Base-by-base conservation (phyloP, 352 stramenopile species). In the Plasmopara muralis region DNA sequence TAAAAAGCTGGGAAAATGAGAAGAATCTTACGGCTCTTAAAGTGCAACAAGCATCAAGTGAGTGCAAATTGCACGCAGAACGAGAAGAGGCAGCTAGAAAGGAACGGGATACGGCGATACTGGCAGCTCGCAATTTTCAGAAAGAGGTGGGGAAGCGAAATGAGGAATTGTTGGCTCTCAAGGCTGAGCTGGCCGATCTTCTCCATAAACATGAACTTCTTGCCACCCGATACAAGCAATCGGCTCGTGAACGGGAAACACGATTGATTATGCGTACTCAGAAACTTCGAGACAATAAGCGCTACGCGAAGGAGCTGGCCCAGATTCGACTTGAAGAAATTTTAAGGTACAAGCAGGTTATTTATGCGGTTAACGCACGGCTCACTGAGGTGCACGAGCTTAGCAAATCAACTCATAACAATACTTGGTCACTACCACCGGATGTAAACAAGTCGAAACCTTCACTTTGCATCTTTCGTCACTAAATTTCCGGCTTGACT, bases 391-490 rank as follows among this genome's bases (percentile, higher is more conserved):
- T 25, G 20, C 20, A 25, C 20, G 20, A 25, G 20, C 20, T 25
- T 25, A 25, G 20, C 20, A 56, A 73, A 20, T 40, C 47, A n/a
- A 41, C 38, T 18, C 61, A 70, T 14, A 42, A 4, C n/a, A 77
- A 72, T 33, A 38, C 62, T 20, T 75, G 67, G 62, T 39, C 53
- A 2, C 53, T 68, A 9, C 42, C 45, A 9, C 51, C 59, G 30
- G 57, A 72, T 40, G 38, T 34, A 33, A 53, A 40, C 42, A 67
- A 69, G 42, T 46, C 55, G 2, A 70, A 69, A 38, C 72, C 68
- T 14, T 88, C 77, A 2, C 52, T 86, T 7, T 84, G 69, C 53
- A 88, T 88, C 52, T 73, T 81, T 74, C 71, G 74, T 25, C 74
- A 85, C 64, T 86, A 70, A 59, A 60, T 61, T 42, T 29, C 46